These are phyloP conservation scores for Boletellus deceptivus DNA, from an alignment of 1,284 basidiomycete genomes.

Conservation along the genomic window DNA sequence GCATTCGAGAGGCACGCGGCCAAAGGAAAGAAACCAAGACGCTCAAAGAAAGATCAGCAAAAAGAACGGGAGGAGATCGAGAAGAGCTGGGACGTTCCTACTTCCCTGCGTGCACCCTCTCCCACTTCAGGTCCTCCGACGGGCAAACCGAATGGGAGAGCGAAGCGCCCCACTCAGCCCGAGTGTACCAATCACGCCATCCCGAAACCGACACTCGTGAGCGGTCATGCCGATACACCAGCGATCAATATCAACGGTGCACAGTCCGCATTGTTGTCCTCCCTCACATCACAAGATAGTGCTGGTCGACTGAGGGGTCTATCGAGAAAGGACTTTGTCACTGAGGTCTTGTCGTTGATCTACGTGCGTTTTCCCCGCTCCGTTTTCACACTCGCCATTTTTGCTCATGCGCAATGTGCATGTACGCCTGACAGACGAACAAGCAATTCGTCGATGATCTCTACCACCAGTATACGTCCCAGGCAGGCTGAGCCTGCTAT, in stretches of 20 bases:
- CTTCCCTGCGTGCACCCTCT: constrained; percentile 16
- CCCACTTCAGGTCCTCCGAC: constrained; percentile 11
- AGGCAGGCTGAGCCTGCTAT: constrained; percentile 12
- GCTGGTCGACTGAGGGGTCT: constrained; percentile 27
- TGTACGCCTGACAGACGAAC: constrained; percentile 39
- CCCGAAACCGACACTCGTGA: constrained; percentile 9
- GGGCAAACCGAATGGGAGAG: constrained; percentile 24
- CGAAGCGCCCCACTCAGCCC: constrained; percentile 13
- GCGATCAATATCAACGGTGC: constrained; percentile 25
- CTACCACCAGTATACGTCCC: constrained; percentile 47
- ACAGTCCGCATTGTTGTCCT: constrained; percentile 32
- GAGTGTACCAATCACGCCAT: not conserved
- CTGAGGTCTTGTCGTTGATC: constrained; percentile 64
- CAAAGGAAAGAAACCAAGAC: constrained; percentile 37
- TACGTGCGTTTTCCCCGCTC: constrained; percentile 49
- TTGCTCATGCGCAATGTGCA: constrained; percentile 5
- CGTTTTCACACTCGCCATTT: not conserved
- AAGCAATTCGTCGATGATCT: constrained; percentile 50
- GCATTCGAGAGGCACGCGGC: constrained; percentile 39
- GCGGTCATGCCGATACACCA: not conserved
- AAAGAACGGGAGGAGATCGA: constrained; percentile 56
- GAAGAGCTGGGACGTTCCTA: constrained; percentile 56
- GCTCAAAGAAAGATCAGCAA: constrained; percentile 37
- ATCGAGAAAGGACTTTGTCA: constrained; percentile 62
- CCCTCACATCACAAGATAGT: constrained; percentile 21